phyloP scores from a whole-genome alignment of 2,329 filamentous ascomycete species.

The Colletotrichum kahawae region DNA sequence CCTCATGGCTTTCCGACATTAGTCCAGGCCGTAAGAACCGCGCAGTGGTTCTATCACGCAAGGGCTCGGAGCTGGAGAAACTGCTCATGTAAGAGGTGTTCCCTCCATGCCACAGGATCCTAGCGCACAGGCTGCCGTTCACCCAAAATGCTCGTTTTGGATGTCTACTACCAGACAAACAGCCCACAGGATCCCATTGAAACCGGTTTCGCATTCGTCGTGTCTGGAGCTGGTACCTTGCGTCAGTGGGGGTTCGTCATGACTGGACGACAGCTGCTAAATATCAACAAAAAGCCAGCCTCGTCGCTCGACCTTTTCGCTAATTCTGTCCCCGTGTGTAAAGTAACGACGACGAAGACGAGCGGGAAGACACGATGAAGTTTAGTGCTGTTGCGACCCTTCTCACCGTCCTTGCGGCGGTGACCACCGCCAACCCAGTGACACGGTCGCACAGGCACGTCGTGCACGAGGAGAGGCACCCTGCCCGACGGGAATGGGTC shows the following conservation, averaged over 20 bases:
- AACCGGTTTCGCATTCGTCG: constrained; percentile 21
- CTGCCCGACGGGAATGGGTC: constrained; percentile 20
- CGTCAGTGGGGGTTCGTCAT: constrained; percentile 9
- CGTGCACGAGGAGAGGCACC: constrained; percentile 23
- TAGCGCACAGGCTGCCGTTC: constrained; percentile 18
- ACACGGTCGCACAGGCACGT: constrained; percentile 20
- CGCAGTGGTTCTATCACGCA: neutral
- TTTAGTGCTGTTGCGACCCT: constrained; percentile 10
- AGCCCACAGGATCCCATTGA: constrained; percentile 7
- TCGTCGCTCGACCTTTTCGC: neutral
- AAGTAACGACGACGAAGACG: constrained; percentile 4
- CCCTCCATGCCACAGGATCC: constrained; percentile 5
- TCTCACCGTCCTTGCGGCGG: constrained; percentile 11
- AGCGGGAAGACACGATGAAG: constrained; percentile 18
- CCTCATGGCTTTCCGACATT: neutral
- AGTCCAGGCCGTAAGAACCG: neutral
- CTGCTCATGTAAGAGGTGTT: constrained; percentile 12
- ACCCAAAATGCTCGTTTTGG: constrained; percentile 17
- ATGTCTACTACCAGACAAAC: constrained; percentile 12
- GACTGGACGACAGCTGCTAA: constrained; percentile 12
- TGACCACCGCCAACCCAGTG: constrained; percentile 9
- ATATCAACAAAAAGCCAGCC: constrained; percentile 18
- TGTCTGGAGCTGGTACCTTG: constrained; percentile 2
- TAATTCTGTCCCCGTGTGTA: neutral
- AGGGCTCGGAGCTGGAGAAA: neutral